Percentiles rank a stretch among this genome's conserved stretches.
Evolutionary conservation across 2,329 filamentous ascomycete genomes (phyloP).

Genomic region (Diaporthe velutina): DNA sequence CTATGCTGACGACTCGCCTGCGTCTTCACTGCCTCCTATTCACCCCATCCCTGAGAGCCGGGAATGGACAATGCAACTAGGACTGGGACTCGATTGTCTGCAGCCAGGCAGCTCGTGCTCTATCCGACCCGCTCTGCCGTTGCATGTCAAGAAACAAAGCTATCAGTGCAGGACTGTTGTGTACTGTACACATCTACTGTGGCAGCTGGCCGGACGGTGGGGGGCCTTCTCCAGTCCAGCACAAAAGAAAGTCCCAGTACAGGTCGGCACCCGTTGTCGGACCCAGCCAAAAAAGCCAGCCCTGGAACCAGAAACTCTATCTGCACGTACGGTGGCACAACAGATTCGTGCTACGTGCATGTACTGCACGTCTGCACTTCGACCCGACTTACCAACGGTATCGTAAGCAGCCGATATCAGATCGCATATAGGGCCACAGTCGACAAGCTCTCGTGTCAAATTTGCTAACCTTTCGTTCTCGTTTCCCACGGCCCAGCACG

Average conservation of each 20-base stretch:
- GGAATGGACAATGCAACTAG: slow-evolving; percentile 3
- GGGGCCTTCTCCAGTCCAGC: slow-evolving; percentile 1
- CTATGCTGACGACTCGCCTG: slow-evolving; percentile 29
- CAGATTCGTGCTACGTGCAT: slow-evolving; percentile 6
- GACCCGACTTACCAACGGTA: slow-evolving; percentile 23
- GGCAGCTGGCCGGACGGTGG: slow-evolving; percentile 2
- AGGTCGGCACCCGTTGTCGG: slow-evolving; percentile 25
- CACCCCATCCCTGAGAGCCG: background rate
- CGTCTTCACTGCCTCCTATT: background rate
- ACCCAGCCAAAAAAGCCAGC: slow-evolving; percentile 19
- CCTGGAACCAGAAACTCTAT: slow-evolving; percentile 25
- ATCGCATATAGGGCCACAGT: slow-evolving; percentile 26
- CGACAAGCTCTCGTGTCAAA: slow-evolving; percentile 29
- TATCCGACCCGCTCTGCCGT: slow-evolving; percentile 16
- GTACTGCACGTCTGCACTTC: slow-evolving; percentile 18
- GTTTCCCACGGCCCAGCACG: background rate
- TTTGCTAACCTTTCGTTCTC: slow-evolving; percentile 19
- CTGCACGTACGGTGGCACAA: slow-evolving; percentile 28
- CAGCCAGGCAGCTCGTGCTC: background rate
- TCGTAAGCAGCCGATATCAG: slow-evolving; percentile 30
- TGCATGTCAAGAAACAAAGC: background rate
- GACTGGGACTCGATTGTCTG: background rate
- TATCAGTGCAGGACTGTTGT: background rate
- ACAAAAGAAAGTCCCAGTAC: background rate
- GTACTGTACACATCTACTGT: slow-evolving; percentile 24